phyloP scores from a whole-genome alignment of 768 basidiomycete species.

The Dacryopinax spathularia region DNA sequence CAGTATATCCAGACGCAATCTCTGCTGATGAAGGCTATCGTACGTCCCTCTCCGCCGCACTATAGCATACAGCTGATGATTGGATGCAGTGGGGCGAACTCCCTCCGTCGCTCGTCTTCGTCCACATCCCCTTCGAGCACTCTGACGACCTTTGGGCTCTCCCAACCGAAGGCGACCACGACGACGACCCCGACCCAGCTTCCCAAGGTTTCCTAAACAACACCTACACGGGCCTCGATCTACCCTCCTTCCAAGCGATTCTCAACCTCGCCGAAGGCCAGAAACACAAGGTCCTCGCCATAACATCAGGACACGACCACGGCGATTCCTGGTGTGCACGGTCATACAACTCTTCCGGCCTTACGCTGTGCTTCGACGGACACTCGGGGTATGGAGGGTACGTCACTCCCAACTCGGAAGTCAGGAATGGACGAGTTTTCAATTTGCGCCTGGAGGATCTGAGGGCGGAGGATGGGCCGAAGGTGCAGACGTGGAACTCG shows the following conservation, averaged over 20 bases:
- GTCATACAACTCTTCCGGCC: constrained; percentile 38
- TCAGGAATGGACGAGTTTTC: background rate
- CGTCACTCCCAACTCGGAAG: background rate
- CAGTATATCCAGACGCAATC: constrained; percentile 47
- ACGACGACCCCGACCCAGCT: constrained; percentile 8
- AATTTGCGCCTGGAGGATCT: background rate
- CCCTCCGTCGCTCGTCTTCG: constrained; percentile 50
- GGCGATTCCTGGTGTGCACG: constrained; percentile 69
- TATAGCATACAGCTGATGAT: constrained; percentile 17
- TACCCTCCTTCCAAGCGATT: constrained; percentile 29
- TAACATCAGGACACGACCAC: constrained; percentile 64
- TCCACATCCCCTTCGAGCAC: constrained; percentile 36
- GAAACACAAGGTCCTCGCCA: constrained; percentile 41
- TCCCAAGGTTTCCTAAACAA: constrained; percentile 28
- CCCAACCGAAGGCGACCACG: background rate
- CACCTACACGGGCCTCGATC: constrained; percentile 32
- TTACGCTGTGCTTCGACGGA: constrained; percentile 65
- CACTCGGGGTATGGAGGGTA: constrained; percentile 44
- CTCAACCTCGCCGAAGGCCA: constrained; percentile 46
- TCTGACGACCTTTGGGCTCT: background rate
- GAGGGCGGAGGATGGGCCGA: background rate
- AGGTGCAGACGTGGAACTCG: constrained; percentile 2
- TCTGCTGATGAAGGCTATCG: constrained; percentile 28
- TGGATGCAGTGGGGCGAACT: constrained; percentile 43
- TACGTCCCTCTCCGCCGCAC: background rate